Percentiles rank a stretch among this genome's conserved stretches.
Evolutionary conservation across 1,284 basidiomycete genomes (phyloP).

Genomic region (Bjerkandera adusta): DNA sequence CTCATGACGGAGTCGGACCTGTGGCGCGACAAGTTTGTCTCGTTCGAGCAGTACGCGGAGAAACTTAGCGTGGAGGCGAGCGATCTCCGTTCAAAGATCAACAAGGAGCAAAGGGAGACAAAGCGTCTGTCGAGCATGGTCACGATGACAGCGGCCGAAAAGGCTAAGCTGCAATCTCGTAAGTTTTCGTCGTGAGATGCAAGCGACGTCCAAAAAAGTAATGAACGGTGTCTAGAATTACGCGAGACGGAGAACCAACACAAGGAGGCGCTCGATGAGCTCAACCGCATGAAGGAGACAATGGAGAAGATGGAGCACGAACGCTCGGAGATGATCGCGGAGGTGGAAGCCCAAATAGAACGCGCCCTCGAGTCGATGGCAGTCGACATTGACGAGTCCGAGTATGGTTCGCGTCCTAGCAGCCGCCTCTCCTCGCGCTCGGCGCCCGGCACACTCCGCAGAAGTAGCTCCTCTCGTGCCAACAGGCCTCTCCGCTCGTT

Average conservation of each 20-base stretch:
- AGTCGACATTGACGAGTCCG: constrained; percentile 72
- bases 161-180: constrained; percentile 72
- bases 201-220: neutral
- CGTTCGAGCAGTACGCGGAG: constrained; percentile 91
- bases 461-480: constrained; percentile 48
- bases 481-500: constrained; percentile 53
- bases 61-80: constrained; percentile 82
- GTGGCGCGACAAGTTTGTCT: constrained; percentile 90
- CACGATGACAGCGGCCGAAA: constrained; percentile 73
- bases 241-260: constrained; percentile 75
- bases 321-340: constrained; percentile 82
- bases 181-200: constrained; percentile 32
- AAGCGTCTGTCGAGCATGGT: constrained; percentile 78
- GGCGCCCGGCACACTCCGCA: constrained; percentile 48
- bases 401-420: constrained; percentile 53
- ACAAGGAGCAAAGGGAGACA: constrained; percentile 85
- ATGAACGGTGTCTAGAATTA: constrained; percentile 45
- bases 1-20: constrained; percentile 88
- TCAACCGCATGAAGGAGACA: constrained; percentile 63
- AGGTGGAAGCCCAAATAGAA: constrained; percentile 86
- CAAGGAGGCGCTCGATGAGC: constrained; percentile 63
- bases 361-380: constrained; percentile 80
- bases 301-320: constrained; percentile 86
- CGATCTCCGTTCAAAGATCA: constrained; percentile 79
- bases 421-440: constrained; percentile 40